Percentiles rank a stretch among this genome's conserved stretches.
Evolutionary conservation across 2,329 filamentous ascomycete genomes (phyloP).

Genomic region (Triangularia verruculosa): DNA sequence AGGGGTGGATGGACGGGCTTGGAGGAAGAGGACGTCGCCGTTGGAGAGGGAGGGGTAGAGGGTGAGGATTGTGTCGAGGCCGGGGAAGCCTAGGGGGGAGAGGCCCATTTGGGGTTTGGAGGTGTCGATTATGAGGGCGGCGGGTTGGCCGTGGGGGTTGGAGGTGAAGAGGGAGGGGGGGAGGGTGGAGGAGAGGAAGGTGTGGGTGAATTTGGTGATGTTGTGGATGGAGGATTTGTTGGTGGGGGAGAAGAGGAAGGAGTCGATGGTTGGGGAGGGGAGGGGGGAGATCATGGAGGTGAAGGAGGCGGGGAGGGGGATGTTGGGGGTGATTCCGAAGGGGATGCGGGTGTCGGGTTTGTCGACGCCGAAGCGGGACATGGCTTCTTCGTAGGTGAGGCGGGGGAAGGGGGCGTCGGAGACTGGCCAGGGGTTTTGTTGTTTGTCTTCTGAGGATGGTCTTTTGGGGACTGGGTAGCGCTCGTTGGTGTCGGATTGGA

Average conservation of each 20-base stretch:
- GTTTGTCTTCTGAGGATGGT: not conserved
- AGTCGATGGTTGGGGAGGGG: slow-evolving; percentile 68
- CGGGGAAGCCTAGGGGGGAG: slow-evolving; percentile 72
- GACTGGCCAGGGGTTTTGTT: not conserved
- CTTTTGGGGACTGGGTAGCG: slow-evolving; percentile 28
- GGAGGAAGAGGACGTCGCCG: slow-evolving; percentile 77
- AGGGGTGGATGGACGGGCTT: slow-evolving; percentile 66
- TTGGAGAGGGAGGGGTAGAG: slow-evolving; percentile 46
- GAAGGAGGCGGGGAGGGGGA: slow-evolving; percentile 56
- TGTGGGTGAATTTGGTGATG: slow-evolving; percentile 50
- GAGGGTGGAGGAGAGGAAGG: slow-evolving; percentile 70
- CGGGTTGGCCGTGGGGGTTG: slow-evolving; percentile 75
- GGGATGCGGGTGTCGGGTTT: slow-evolving; percentile 86
- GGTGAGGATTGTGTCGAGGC: slow-evolving; percentile 49
- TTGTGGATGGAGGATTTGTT: slow-evolving; percentile 20
- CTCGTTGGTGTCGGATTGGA: slow-evolving; percentile 30
- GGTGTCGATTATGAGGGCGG: slow-evolving; percentile 72
- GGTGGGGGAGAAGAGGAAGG: slow-evolving; percentile 62
- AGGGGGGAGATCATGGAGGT: slow-evolving; percentile 72
- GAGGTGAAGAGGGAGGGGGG: slow-evolving; percentile 61
- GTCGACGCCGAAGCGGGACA: slow-evolving; percentile 79
- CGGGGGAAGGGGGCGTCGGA: slow-evolving; percentile 45
- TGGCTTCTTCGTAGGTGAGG: slow-evolving; percentile 72
- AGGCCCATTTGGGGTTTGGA: slow-evolving; percentile 73
- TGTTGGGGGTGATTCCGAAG: slow-evolving; percentile 40